phyloP scores from a whole-genome alignment of 1,284 basidiomycete species.

The Trametes sp. region DNA sequence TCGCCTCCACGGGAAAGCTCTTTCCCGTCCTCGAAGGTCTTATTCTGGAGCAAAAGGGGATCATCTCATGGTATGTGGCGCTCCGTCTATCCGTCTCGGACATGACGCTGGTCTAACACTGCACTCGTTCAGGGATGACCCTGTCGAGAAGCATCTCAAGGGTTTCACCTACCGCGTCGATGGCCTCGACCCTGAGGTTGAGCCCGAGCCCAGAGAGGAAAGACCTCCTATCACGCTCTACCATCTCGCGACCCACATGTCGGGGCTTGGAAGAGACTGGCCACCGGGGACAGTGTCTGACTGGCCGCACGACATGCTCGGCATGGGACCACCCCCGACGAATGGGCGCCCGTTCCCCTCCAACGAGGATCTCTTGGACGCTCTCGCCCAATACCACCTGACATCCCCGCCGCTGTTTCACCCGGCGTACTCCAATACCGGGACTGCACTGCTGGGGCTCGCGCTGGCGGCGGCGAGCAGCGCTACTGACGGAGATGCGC shows the following conservation, averaged over 20 bases:
- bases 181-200: conserved; percentile 13
- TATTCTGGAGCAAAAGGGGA: conserved; percentile 52
- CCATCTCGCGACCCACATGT: conserved; percentile 55
- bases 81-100: not conserved
- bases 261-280: conserved; percentile 56
- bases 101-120: not conserved
- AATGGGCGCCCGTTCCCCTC: conserved; percentile 43
- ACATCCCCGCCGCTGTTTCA: conserved; percentile 51
- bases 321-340: conserved; percentile 13
- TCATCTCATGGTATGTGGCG: conserved; percentile 48
- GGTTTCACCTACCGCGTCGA: conserved; percentile 40
- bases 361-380: conserved; percentile 43
- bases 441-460: conserved; percentile 50
- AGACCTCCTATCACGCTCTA: conserved; percentile 51
- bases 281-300: conserved; percentile 45
- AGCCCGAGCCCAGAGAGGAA: conserved; percentile 1
- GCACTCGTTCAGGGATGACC: conserved; percentile 47
- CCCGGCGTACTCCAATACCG: conserved; percentile 60
- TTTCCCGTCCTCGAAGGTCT: conserved; percentile 55
- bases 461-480: conserved; percentile 51
- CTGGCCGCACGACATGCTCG: not conserved
- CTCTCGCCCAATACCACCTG: conserved; percentile 47
- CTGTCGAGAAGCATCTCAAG: conserved; percentile 50
- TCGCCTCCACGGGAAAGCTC: conserved; percentile 57
- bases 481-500: conserved; percentile 33